Evolutionary conservation across 345 rosid genomes (phyloP).

Genomic region (Triadica sebifera): DNA sequence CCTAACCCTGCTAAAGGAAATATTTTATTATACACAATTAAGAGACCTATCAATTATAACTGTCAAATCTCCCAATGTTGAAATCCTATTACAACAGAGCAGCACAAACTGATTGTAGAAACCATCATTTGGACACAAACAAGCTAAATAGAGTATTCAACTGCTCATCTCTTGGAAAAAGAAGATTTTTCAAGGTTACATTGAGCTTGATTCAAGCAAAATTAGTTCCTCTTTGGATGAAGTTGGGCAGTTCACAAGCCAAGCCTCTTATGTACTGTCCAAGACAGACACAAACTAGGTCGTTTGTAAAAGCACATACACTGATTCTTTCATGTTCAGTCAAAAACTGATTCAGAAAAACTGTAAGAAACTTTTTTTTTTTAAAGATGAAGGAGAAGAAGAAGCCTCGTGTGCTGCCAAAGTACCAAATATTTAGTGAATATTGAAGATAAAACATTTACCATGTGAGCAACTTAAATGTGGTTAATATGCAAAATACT

Average conservation of each 20-base stretch:
- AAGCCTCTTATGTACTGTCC: not conserved
- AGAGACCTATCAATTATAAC: not conserved
- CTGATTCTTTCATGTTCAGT: not conserved
- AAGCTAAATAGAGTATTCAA: not conserved
- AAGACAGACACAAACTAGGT: not conserved
- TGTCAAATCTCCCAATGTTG: not conserved
- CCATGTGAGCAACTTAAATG: not conserved
- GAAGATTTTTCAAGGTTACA: not conserved
- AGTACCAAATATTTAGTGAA: not conserved
- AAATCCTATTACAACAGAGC: not conserved
- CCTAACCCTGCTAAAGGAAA: not conserved
- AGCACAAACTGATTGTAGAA: not conserved
- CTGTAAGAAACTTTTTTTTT: not conserved
- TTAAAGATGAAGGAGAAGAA: not conserved
- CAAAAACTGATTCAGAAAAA: not conserved
- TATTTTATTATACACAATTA: conserved; percentile 1
- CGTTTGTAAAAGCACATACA: not conserved
- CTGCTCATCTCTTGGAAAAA: not conserved
- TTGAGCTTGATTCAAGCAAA: not conserved
- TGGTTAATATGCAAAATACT: not conserved
- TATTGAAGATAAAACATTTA: not conserved
- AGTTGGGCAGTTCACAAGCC: not conserved
- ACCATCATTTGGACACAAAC: not conserved
- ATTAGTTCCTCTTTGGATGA: not conserved
- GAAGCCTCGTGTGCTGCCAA: not conserved